A percentile compares a stretch with the other conserved stretches of the same genome.
Evolutionary conservation across 805 yeast genomes (phyloP).

Genomic region (Limtongozyma cylindracea): DNA sequence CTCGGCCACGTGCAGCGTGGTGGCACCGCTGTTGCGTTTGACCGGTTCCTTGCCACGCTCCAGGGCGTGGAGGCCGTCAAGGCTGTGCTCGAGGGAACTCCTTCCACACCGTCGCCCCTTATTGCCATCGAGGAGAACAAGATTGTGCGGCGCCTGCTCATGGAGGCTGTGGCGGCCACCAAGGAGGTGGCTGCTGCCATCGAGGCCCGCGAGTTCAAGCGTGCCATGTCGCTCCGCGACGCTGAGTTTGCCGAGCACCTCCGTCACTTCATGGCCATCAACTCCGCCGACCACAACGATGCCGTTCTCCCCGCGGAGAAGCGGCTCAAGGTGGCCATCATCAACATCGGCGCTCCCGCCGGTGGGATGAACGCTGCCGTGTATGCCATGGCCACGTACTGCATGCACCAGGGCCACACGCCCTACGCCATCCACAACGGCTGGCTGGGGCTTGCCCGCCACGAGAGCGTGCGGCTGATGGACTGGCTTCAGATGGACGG

Average conservation of each 20-base stretch:
- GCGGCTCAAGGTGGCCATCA: constrained; percentile 38
- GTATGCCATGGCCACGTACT: constrained; percentile 46
- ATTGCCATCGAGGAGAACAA: constrained; percentile 51
- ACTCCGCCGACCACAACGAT: constrained; percentile 13
- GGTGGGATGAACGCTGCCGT: constrained; percentile 64
- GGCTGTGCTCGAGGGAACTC: constrained; percentile 42
- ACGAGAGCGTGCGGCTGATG: constrained; percentile 31
- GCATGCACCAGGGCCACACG: constrained; percentile 52
- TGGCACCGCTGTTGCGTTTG: constrained; percentile 59
- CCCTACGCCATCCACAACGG: constrained; percentile 56
- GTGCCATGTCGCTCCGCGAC: constrained; percentile 49
- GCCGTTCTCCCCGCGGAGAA: constrained; percentile 19
- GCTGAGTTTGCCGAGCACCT: constrained; percentile 43
- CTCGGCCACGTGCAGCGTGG: constrained; percentile 71
- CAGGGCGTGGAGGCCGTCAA: constrained; percentile 70
- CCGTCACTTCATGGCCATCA: constrained; percentile 28
- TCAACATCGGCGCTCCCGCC: constrained; percentile 64
- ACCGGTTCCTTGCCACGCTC: constrained; percentile 44
- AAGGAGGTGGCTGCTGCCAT: constrained; percentile 52
- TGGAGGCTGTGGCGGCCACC: constrained; percentile 50
- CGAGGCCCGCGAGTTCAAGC: constrained; percentile 34
- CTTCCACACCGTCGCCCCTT: constrained; percentile 58
- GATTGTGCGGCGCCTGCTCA: constrained; percentile 38
- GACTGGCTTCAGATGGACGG: constrained; percentile 47
- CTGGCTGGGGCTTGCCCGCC: constrained; percentile 40